A percentile compares a stretch with the other conserved stretches of the same genome.
phyloP scores from a whole-genome alignment of 177 flowering plant species.

The Telopea speciosissima region DNA sequence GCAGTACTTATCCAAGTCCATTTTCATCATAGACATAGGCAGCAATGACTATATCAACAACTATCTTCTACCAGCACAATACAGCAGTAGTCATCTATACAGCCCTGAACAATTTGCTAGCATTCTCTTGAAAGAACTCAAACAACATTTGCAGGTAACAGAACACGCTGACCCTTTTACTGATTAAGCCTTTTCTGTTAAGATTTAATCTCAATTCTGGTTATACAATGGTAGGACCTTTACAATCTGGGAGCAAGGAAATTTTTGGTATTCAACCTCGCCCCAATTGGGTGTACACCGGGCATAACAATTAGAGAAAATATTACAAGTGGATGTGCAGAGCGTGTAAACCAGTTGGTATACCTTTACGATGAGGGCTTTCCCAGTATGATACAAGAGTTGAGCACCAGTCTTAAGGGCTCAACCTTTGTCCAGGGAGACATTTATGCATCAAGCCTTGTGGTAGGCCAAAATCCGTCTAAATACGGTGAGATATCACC shows the following conservation, averaged over 20 bases:
- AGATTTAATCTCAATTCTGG: no score
- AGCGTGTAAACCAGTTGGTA: slow-evolving; percentile 19
- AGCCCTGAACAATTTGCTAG: background rate
- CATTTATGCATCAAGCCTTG: background rate
- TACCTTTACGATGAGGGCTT: slow-evolving; percentile 24
- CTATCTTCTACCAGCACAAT: background rate
- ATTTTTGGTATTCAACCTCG: slow-evolving; percentile 28
- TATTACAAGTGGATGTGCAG: slow-evolving; percentile 12
- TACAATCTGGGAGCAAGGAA: slow-evolving; percentile 35
- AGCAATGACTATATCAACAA: background rate
- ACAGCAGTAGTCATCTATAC: background rate
- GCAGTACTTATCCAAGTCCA: slow-evolving; percentile 3
- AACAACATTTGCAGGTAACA: background rate
- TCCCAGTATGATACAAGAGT: slow-evolving; percentile 14
- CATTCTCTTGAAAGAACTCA: background rate
- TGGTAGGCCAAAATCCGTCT: background rate
- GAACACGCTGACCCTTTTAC: no score
- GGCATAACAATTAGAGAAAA: background rate
- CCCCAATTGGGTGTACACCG: slow-evolving; percentile 15
- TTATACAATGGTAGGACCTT: background rate
- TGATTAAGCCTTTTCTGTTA: no score
- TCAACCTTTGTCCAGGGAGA: slow-evolving; percentile 25
- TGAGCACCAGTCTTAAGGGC: slow-evolving; percentile 16
- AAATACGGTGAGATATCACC: slow-evolving; percentile 8
- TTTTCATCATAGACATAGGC: background rate